Conservation (phyloP, 176 grass and related monocot genomes). For the Aechmea fasciata region DNA sequence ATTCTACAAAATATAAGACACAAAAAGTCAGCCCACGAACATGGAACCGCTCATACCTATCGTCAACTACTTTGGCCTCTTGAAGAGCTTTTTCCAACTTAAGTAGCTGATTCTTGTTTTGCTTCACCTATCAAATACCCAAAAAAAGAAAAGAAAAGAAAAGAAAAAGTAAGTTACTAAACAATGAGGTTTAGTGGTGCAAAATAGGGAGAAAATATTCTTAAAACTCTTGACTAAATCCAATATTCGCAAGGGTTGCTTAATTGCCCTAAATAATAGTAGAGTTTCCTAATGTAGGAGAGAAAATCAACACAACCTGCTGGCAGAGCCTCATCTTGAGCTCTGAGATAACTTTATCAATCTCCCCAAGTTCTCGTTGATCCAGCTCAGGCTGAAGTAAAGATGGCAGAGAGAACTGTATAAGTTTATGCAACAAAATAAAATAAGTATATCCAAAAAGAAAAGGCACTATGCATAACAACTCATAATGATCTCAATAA, state of each 20-base stretch:
- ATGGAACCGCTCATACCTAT: constrained; percentile 37
- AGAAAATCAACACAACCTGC: constrained; percentile 33
- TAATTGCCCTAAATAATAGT: neutral
- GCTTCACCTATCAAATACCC: constrained; percentile 33
- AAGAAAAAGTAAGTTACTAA: neutral
- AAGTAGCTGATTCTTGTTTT: constrained; percentile 36
- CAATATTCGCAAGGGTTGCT: no score
- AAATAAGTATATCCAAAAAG: constrained; percentile 3
- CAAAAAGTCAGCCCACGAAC: neutral
- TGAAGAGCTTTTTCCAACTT: constrained; percentile 46
- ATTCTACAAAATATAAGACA: constrained; percentile 5
- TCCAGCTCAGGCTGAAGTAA: constrained; percentile 59
- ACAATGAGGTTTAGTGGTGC: neutral
- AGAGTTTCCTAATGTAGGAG: neutral
- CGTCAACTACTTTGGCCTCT: constrained; percentile 45
- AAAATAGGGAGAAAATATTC: neutral
- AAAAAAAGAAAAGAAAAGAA: constrained; percentile 10
- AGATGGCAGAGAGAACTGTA: neutral
- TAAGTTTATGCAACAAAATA: neutral
- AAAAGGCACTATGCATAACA: neutral
- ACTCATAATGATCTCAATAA: neutral
- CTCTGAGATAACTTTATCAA: constrained; percentile 54
- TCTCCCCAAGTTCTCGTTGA: constrained; percentile 38
- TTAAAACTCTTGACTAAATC: no score
- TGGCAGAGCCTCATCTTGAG: constrained; percentile 50